Evolutionary conservation across 1,139 yeast genomes (phyloP).

Genomic region (Candida frijolesensis): DNA sequence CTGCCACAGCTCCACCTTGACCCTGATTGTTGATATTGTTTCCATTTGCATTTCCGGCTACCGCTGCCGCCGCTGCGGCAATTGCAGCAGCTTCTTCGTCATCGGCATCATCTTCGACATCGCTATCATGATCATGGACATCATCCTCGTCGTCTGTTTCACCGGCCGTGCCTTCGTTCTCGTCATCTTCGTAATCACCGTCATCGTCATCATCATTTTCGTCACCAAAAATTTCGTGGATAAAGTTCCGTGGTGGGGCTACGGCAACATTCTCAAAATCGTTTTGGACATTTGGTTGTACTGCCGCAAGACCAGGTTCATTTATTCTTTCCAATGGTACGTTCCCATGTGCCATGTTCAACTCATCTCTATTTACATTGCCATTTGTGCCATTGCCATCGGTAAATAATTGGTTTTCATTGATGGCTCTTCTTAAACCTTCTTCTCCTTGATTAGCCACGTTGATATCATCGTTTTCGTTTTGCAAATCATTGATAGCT

Average conservation of each 20-base stretch:
- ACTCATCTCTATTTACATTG: background rate
- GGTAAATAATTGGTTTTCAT: constrained; percentile 13
- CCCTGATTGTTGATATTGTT: constrained; percentile 6
- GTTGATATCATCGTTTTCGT: constrained; percentile 18
- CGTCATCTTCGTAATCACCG: constrained; percentile 12
- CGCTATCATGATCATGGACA: constrained; percentile 7
- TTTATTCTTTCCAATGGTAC: background rate
- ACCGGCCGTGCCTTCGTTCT: background rate
- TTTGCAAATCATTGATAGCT: constrained; percentile 35
- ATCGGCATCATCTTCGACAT: constrained; percentile 15
- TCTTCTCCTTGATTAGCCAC: constrained; percentile 19
- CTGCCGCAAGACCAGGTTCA: background rate
- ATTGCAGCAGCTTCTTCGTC: constrained; percentile 16
- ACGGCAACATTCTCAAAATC: background rate
- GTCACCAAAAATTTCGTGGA: constrained; percentile 4
- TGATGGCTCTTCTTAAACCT: constrained; percentile 23
- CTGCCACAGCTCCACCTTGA: constrained; percentile 22
- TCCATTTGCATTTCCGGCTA: constrained; percentile 15
- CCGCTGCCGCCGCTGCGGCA: constrained; percentile 16
- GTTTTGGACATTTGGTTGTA: too few species aligned
- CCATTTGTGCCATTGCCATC: constrained; percentile 3
- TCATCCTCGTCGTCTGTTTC: constrained; percentile 9
- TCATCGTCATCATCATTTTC: constrained; percentile 3
- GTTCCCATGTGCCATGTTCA: background rate
- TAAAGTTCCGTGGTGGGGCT: constrained; percentile 3